These are phyloP conservation scores for Sclerotinia borealis DNA, from an alignment of 2,329 filamentous ascomycete genomes.

Conservation along the genomic window DNA sequence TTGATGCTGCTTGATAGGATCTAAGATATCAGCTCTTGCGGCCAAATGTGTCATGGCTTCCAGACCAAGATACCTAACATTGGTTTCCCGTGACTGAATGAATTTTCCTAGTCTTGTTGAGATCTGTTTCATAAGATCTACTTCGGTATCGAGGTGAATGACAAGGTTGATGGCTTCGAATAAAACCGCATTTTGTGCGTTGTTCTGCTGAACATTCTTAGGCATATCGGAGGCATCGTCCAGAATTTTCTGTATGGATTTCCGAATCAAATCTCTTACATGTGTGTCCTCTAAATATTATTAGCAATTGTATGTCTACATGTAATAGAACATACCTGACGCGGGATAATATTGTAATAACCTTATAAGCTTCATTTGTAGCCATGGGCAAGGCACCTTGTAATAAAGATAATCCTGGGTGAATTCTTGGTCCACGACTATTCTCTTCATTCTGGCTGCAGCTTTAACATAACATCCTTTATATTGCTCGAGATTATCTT, in stretches of 20 bases:
- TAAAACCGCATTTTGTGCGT: constrained; percentile 93
- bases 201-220: constrained; percentile 99
- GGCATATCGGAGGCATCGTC: constrained; percentile 87
- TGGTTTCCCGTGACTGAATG: constrained; percentile 94
- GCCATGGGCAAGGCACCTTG: constrained; percentile 98
- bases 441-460: constrained; percentile 79
- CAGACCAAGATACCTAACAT: constrained; percentile 89
- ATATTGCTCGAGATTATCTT: constrained; percentile 92
- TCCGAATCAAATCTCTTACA: constrained; percentile 83
- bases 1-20: constrained; percentile 97
- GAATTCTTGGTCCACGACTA: constrained; percentile 86
- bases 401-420: constrained; percentile 94
- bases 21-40: constrained; percentile 84
- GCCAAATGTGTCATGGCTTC: constrained; percentile 98
- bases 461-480: constrained; percentile 92
- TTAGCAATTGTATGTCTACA: constrained; percentile 14
- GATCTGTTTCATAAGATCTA: constrained; percentile 92
- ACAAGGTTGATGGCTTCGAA: constrained; percentile 99
- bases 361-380: constrained; percentile 89
- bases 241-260: constrained; percentile 85
- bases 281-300: constrained; percentile 71
- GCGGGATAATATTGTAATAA: constrained; percentile 94
- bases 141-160: constrained; percentile 94
- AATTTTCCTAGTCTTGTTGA: constrained; percentile 87
- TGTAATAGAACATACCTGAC: constrained; percentile 55